These are phyloP conservation scores for Hysterium pulicare DNA, from an alignment of 2,329 filamentous ascomycete genomes.

Conservation along the genomic window DNA sequence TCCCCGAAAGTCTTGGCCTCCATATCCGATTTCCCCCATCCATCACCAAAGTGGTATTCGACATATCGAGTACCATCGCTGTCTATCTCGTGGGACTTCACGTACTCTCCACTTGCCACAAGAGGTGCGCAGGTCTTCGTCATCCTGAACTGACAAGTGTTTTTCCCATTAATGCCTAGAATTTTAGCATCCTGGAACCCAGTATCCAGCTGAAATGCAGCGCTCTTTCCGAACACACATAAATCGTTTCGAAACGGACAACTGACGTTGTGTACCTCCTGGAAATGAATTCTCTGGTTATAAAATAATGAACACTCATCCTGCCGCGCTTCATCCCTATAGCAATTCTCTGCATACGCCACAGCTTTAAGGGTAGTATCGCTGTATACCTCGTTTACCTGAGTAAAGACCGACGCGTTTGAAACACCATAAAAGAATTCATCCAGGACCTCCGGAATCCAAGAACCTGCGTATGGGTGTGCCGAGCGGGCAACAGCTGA, in stretches of 20 bases:
- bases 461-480: too few species aligned
- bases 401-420: too few species aligned
- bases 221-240: conserved; percentile 1
- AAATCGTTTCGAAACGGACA: conserved; percentile 8
- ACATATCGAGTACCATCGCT: conserved; percentile 1
- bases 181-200: conserved; percentile 4
- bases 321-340: too few species aligned
- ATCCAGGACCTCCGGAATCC: too few species aligned
- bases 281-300: too few species aligned
- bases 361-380: too few species aligned
- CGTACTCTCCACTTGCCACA: conserved; percentile 1
- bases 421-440: too few species aligned
- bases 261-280: conserved; percentile 7
- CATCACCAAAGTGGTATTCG: conserved; percentile 10
- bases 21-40: conserved; percentile 3
- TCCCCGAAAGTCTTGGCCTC: conserved; percentile 9
- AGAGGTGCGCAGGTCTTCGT: conserved; percentile 9
- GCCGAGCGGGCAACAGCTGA: too few species aligned
- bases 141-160: conserved; percentile 7
- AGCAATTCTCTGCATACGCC: too few species aligned
- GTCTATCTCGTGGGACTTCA: not conserved
- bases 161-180: conserved; percentile 10
- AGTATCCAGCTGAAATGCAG: conserved; percentile 10
- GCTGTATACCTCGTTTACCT: too few species aligned
- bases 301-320: too few species aligned